phyloP scores from a whole-genome alignment of 2,329 filamentous ascomycete species.

The Diaporthe citriasiana region DNA sequence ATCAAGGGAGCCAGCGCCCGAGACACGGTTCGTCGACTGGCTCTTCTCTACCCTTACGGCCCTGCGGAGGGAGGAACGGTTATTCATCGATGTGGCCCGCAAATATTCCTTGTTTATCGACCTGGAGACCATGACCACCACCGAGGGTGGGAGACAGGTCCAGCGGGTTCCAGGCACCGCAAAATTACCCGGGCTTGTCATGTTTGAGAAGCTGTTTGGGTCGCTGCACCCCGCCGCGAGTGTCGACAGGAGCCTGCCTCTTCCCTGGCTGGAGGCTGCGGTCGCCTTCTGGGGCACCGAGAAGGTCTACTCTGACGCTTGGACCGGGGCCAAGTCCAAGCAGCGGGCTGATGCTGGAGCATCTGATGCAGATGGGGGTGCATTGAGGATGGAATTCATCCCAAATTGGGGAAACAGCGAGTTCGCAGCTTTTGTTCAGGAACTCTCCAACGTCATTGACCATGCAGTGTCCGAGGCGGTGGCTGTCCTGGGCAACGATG shows the following conservation, averaged over 20 bases:
- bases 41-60: conserved; percentile 76
- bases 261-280: conserved; percentile 75
- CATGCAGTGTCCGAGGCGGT: conserved; percentile 60
- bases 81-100: conserved; percentile 75
- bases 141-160: conserved; percentile 27
- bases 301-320: conserved; percentile 72
- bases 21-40: conserved; percentile 72
- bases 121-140: conserved; percentile 45
- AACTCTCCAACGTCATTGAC: conserved; percentile 69
- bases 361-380: conserved; percentile 75
- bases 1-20: conserved; percentile 51
- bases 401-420: conserved; percentile 76
- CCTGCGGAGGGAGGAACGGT: conserved; percentile 75
- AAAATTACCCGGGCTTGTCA: conserved; percentile 56
- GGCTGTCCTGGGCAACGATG: conserved; percentile 48
- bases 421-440: conserved; percentile 72
- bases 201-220: conserved; percentile 65
- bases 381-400: conserved; percentile 74
- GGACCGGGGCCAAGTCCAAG: conserved; percentile 65
- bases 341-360: conserved; percentile 45
- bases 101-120: conserved; percentile 71
- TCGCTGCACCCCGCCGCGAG: conserved; percentile 63
- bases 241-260: conserved; percentile 43
- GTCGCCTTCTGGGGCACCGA: conserved; percentile 86
- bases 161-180: conserved; percentile 47